Conservation (phyloP, 768 basidiomycete species). For the Auricularia auricula-judae region DNA sequence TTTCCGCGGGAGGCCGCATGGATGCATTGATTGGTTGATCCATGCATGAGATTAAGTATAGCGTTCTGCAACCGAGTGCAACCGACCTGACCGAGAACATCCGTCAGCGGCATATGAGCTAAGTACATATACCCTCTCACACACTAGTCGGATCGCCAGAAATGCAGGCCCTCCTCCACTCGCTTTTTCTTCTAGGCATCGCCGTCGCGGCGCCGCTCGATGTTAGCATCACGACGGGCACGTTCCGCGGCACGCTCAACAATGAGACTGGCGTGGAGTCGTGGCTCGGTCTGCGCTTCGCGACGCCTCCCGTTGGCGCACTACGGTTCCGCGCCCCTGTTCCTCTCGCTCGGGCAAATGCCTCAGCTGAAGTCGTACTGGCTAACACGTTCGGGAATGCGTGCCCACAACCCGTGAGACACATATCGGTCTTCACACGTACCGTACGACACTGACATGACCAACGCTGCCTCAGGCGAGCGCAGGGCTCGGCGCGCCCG, state of each 20-base stretch:
- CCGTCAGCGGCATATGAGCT: too few species aligned
- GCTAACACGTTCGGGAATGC: conserved; percentile 43
- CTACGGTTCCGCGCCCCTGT: conserved; percentile 50
- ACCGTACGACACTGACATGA: not conserved
- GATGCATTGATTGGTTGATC: too few species aligned
- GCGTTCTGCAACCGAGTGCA: too few species aligned
- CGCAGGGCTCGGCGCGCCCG: conserved; percentile 28
- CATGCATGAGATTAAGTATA: too few species aligned
- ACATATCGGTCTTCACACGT: not conserved
- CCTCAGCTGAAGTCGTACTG: conserved; percentile 22
- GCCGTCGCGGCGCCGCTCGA: conserved; percentile 19
- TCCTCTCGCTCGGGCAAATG: conserved; percentile 19
- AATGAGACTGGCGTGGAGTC: conserved; percentile 32
- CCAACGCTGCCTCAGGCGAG: not conserved
- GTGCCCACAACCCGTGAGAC: conserved; percentile 36
- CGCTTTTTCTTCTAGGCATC: too few species aligned
- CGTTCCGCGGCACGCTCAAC: conserved; percentile 31
- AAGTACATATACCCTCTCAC: too few species aligned
- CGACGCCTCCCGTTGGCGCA: conserved; percentile 40
- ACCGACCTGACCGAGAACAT: too few species aligned
- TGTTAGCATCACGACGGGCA: conserved; percentile 30
- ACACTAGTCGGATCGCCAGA: too few species aligned
- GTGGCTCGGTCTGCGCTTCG: conserved; percentile 55
- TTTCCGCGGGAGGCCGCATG: too few species aligned
- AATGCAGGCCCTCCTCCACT: too few species aligned